Evolutionary conservation across 2,329 filamentous ascomycete species (phyloP).

Genomic region (Daldinia sp.): DNA sequence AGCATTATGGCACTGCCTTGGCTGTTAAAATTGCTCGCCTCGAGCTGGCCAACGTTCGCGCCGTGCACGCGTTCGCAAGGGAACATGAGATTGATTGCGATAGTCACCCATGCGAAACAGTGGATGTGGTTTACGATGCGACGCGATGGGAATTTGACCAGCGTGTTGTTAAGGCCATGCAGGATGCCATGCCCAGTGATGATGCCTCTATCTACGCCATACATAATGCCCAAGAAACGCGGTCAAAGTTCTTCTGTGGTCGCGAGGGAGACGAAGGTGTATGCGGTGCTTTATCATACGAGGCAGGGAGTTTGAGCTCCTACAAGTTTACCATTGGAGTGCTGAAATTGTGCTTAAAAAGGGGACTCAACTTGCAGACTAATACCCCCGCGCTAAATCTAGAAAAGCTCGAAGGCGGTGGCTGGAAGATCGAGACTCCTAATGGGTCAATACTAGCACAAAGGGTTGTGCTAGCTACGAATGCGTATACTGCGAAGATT

Average conservation of each 20-base stretch:
- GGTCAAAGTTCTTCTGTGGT: constrained; percentile 50
- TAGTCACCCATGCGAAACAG: constrained; percentile 58
- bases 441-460: constrained; percentile 53
- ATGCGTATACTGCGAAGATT: constrained; percentile 60
- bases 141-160: constrained; percentile 51
- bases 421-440: constrained; percentile 53
- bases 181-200: constrained; percentile 52
- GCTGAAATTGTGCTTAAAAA: constrained; percentile 53
- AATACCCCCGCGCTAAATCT: constrained; percentile 54
- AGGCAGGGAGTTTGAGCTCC: constrained; percentile 52
- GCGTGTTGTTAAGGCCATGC: constrained; percentile 55
- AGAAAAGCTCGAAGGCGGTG: constrained; percentile 29
- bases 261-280: constrained; percentile 46
- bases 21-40: constrained; percentile 61
- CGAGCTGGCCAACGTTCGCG: constrained; percentile 61
- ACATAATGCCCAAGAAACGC: constrained; percentile 53
- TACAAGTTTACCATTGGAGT: constrained; percentile 54
- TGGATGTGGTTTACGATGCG: constrained; percentile 65
- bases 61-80: constrained; percentile 62
- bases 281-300: constrained; percentile 58
- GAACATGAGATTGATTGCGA: constrained; percentile 60
- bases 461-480: constrained; percentile 61
- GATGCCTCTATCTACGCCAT: constrained; percentile 56
- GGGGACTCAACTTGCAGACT: constrained; percentile 61
- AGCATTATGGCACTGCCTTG: constrained; percentile 55